Conservation (phyloP, 2,329 filamentous ascomycete genomes). For the Talaromyces sp. region DNA sequence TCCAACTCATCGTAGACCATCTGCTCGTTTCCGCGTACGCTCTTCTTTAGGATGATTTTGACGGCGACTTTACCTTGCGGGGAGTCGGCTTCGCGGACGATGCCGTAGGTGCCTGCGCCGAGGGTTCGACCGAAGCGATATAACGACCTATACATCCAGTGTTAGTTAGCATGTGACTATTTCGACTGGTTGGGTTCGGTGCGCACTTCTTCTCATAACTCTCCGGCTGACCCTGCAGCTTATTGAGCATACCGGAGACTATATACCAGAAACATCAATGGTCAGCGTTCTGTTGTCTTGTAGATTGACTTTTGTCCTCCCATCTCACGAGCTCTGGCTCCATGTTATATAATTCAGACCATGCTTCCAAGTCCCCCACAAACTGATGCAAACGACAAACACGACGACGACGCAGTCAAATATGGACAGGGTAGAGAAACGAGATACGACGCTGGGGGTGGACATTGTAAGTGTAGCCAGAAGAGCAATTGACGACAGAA, state of each 20-base stretch:
- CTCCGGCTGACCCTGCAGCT: slow-evolving; percentile 92
- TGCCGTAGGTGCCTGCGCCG: slow-evolving; percentile 95
- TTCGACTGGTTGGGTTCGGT: neutral
- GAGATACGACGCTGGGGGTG: neutral
- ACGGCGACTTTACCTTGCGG: slow-evolving; percentile 84
- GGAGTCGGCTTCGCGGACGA: slow-evolving; percentile 91
- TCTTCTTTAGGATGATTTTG: slow-evolving; percentile 99
- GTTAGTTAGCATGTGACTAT: slow-evolving; percentile 16
- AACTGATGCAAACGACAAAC: slow-evolving; percentile 14
- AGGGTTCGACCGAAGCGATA: slow-evolving; percentile 93
- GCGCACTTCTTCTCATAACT: slow-evolving; percentile 97
- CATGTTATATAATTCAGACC: slow-evolving; percentile 16
- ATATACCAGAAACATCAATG: slow-evolving; percentile 16
- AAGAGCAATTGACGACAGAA: neutral
- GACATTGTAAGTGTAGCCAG: neutral
- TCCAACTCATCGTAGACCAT: slow-evolving; percentile 98
- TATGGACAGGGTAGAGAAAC: neutral
- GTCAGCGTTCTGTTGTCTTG: neutral
- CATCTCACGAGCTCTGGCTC: neutral
- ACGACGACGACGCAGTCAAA: slow-evolving; percentile 11
- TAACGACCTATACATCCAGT: slow-evolving; percentile 60
- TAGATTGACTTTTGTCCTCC: neutral
- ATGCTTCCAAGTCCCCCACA: slow-evolving; percentile 17
- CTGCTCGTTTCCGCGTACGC: slow-evolving; percentile 94
- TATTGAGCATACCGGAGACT: slow-evolving; percentile 91